Percentiles rank a stretch among this genome's conserved stretches.
Conservation (phyloP, 495 filamentous ascomycete genomes). For the Mytilinidion resinicola region DNA sequence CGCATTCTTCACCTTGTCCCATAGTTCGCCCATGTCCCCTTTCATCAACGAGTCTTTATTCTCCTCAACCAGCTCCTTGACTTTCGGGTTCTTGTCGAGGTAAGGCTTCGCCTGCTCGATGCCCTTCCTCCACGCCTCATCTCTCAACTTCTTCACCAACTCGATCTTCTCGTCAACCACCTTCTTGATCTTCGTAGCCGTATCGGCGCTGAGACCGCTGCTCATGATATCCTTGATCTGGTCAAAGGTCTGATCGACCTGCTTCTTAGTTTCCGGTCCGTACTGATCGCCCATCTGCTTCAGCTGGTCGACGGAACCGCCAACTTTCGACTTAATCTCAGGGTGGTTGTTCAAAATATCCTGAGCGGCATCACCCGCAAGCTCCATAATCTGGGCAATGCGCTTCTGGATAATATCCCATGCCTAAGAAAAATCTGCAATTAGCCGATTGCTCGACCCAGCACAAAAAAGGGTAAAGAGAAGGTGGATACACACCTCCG, state of each 20-base stretch:
- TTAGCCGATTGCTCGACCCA: no score
- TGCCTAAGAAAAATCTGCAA: no score
- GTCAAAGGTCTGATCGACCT: conserved; percentile 58
- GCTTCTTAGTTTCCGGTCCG: conserved; percentile 63
- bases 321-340: conserved; percentile 58
- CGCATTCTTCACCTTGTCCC: conserved; percentile 47
- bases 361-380: conserved; percentile 50
- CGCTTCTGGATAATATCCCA: conserved; percentile 51
- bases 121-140: conserved; percentile 59
- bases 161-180: conserved; percentile 60
- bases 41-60: conserved; percentile 55
- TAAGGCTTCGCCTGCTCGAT: conserved; percentile 55
- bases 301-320: conserved; percentile 53
- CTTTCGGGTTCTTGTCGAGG: conserved; percentile 59
- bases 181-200: conserved; percentile 47
- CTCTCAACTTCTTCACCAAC: conserved; percentile 53
- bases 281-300: conserved; percentile 58
- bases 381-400: conserved; percentile 42
- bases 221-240: conserved; percentile 52
- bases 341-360: conserved; percentile 62
- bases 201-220: conserved; percentile 45
- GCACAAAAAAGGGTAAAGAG: no score
- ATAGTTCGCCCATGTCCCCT: conserved; percentile 51
- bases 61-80: conserved; percentile 57
- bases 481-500: conserved; percentile 18